Base-by-base conservation (phyloP, 768 basidiomycete species). In the Panus rudis region DNA sequence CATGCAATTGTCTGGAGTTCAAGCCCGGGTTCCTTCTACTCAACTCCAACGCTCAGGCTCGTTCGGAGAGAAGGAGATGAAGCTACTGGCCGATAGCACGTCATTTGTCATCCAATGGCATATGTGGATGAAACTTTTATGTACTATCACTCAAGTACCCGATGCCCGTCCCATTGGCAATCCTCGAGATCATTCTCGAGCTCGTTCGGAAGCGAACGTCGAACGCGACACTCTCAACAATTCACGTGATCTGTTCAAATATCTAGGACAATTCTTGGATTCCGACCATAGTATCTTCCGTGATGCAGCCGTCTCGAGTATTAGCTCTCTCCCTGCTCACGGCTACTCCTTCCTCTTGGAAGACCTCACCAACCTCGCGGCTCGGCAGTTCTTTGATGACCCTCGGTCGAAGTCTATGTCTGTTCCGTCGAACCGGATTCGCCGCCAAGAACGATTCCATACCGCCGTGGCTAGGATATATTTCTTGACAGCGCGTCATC, bases 391-490 rank as follows among this genome's bases (percentile, higher is more conserved):
- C 50, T 88, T 89, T 50, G 91, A 93, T 52, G 87, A 88, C 47
- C 66, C 72, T 16, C 66, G 76, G 48, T 61, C 66, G 16, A 84
- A 79, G 56, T 57, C 66, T n/a, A 64, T 63, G 20, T 58, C 66
- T 11, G 33, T 49, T 17, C 60, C 71, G 3, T 65, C 65, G 12
- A 81, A 78, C 24, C 76, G 81, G 13, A 76, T 70, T 46, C 79
- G 83, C 45, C 75, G 80, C 44, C 87, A 84, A 56, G 84, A 81
- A 52, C 85, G 83, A 39, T 71, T 88, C 30, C 86, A 83, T 61
- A 88, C 89, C 2, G 84, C 91, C 20, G 82, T 93, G 21, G 87
- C 89, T 20, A 82, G 88, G 25, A 92, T 93, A 35, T 94, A 92
- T 59, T 79, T 81, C 53, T 73, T 93, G 26, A 92, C 92, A 2